Evolutionary conservation across 306 rosid species (phyloP).

Genomic region (Pueraria montana): DNA sequence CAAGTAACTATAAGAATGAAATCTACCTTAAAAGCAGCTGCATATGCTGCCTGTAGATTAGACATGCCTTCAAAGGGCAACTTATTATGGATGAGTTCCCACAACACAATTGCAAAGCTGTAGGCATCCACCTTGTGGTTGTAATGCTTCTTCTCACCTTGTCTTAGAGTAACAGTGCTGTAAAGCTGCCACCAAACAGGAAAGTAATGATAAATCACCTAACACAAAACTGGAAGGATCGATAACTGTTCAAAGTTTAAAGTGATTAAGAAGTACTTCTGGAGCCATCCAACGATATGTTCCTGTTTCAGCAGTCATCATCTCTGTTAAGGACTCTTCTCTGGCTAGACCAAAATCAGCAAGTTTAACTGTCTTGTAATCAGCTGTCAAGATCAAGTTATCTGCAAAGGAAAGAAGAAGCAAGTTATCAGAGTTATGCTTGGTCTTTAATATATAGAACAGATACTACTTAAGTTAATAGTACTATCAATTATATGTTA

Average conservation of each 20-base stretch:
- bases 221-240: constrained; percentile 19
- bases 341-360: constrained; percentile 97
- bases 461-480: not conserved
- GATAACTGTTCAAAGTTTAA: constrained; percentile 22
- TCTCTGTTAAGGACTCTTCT: constrained; percentile 93
- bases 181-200: constrained; percentile 74
- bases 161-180: constrained; percentile 95
- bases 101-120: constrained; percentile 95
- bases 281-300: constrained; percentile 99
- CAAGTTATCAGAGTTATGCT: constrained; percentile 36
- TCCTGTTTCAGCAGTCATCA: constrained; percentile 99
- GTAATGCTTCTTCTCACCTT: constrained; percentile 97
- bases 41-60: constrained; percentile 97
- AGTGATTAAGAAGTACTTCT: constrained; percentile 64
- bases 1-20: constrained; percentile 13
- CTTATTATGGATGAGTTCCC: constrained; percentile 95
- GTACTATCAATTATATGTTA: constrained; percentile 8
- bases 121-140: constrained; percentile 95
- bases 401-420: constrained; percentile 58
- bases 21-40: constrained; percentile 94
- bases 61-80: constrained; percentile 99
- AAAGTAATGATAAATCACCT: constrained; percentile 39
- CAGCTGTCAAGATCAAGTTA: constrained; percentile 85
- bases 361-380: constrained; percentile 85
- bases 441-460: not conserved